Conservation (phyloP, 225 moss, liverwort and hornwort species). For the Climacium dendroides region DNA sequence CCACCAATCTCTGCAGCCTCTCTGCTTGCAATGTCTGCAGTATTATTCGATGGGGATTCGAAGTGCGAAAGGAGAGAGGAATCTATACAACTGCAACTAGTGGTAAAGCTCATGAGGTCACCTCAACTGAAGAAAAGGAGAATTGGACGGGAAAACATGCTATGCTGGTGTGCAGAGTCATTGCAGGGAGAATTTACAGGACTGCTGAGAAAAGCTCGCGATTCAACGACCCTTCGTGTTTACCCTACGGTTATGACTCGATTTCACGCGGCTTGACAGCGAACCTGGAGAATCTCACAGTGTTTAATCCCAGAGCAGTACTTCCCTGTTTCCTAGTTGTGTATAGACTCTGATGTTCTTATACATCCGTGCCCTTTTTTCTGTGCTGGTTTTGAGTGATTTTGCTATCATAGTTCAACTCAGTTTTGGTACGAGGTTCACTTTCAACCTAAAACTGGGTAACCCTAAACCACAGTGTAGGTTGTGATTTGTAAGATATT, state of each 20-base stretch:
- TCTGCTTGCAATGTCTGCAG: conserved; percentile 67
- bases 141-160: conserved; percentile 54
- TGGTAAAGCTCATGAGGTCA: conserved; percentile 71
- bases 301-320: conserved; percentile 69
- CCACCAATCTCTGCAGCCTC: conserved; percentile 64
- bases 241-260: conserved; percentile 67
- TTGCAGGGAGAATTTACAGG: conserved; percentile 69
- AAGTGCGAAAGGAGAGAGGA: conserved; percentile 41
- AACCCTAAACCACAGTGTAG: not conserved
- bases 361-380: not conserved
- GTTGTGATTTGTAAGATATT: conserved; percentile 36
- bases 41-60: conserved; percentile 70
- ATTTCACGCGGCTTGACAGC: conserved; percentile 43
- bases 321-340: conserved; percentile 87
- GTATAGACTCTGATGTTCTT: conserved; percentile 31
- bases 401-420: not conserved
- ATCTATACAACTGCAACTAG: conserved; percentile 80
- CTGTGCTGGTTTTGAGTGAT: not conserved
- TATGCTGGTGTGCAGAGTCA: conserved; percentile 88
- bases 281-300: conserved; percentile 62
- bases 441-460: not conserved
- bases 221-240: conserved; percentile 21
- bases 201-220: conserved; percentile 7
- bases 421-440: not conserved
- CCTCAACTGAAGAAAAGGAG: conserved; percentile 47